Percentiles rank a stretch among this genome's conserved stretches.
These are phyloP conservation scores for Nemophila menziesii DNA, from an alignment of 257 asterid genomes.

Conservation along the genomic window DNA sequence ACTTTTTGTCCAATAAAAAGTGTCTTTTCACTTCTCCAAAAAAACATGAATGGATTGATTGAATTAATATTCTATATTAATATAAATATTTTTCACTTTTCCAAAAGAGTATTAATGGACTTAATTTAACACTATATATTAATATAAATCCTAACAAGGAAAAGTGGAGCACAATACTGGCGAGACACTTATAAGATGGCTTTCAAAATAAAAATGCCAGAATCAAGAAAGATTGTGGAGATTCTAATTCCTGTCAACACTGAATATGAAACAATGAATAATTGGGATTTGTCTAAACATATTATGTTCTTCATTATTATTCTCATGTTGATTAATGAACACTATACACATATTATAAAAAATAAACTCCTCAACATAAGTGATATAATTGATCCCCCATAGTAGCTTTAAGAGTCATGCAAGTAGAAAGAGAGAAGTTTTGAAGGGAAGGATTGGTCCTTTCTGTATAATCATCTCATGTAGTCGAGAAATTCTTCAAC, in stretches of 20 bases:
- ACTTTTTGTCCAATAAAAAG: too few relatives aligned
- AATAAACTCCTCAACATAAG: slow-evolving; percentile 9
- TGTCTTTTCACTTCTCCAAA: too few relatives aligned
- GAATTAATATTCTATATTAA: too few relatives aligned
- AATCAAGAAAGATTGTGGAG: background rate
- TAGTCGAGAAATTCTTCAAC: slow-evolving; percentile 8
- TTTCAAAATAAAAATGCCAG: too few relatives aligned
- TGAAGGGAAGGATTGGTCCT: slow-evolving; percentile 12
- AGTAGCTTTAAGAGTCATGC: slow-evolving; percentile 8
- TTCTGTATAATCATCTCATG: background rate
- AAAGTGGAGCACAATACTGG: too few relatives aligned
- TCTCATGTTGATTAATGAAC: slow-evolving; percentile 1
- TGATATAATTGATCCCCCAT: slow-evolving; percentile 7
- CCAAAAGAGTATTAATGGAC: too few relatives aligned
- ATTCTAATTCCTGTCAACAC: background rate
- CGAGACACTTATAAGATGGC: too few relatives aligned
- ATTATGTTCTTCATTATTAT: slow-evolving; percentile 2
- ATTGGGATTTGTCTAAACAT: slow-evolving; percentile 4
- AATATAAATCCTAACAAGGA: too few relatives aligned
- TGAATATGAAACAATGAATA: background rate
- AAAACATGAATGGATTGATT: too few relatives aligned
- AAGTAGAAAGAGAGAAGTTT: slow-evolving; percentile 5
- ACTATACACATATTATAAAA: slow-evolving; percentile 7
- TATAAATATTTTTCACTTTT: too few relatives aligned
- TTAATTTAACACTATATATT: too few relatives aligned